Evolutionary conservation across 768 basidiomycete species (phyloP).

Genomic region (Kwoniella europaea): DNA sequence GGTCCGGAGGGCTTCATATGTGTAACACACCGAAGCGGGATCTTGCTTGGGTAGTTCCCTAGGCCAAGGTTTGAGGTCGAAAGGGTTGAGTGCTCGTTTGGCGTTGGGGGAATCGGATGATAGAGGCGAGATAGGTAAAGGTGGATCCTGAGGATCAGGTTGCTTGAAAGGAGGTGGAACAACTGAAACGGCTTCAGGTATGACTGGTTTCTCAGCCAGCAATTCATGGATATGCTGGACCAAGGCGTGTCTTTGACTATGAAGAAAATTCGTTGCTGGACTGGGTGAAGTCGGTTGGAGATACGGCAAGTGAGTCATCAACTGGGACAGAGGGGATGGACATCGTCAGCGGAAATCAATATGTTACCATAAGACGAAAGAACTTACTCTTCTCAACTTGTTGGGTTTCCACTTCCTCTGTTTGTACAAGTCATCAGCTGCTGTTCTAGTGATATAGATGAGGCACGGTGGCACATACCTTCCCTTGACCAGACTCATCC

Average conservation of each 20-base stretch:
- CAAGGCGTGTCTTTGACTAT: not conserved
- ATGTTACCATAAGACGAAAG: too few relatives aligned
- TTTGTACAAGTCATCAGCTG: too few relatives aligned
- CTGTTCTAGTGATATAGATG: not conserved
- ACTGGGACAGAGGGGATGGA: not conserved
- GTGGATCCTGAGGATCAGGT: not conserved
- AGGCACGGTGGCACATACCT: not conserved
- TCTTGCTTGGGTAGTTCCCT: not conserved
- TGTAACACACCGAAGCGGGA: not conserved
- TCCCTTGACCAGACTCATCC: not conserved
- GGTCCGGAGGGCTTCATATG: not conserved
- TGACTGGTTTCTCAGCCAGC: not conserved
- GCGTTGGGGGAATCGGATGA: not conserved
- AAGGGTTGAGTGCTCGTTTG: not conserved
- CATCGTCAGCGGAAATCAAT: not conserved
- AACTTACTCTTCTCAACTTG: not conserved
- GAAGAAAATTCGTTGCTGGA: not conserved
- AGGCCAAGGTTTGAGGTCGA: not conserved
- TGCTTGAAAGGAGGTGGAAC: not conserved
- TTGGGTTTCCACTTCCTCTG: not conserved
- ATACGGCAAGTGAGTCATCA: not conserved
- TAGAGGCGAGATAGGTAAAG: not conserved
- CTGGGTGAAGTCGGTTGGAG: not conserved
- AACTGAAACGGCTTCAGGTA: not conserved
- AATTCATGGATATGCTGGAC: not conserved